Evolutionary conservation across 306 rosid genomes (phyloP).

Genomic region (Medicago arabica): DNA sequence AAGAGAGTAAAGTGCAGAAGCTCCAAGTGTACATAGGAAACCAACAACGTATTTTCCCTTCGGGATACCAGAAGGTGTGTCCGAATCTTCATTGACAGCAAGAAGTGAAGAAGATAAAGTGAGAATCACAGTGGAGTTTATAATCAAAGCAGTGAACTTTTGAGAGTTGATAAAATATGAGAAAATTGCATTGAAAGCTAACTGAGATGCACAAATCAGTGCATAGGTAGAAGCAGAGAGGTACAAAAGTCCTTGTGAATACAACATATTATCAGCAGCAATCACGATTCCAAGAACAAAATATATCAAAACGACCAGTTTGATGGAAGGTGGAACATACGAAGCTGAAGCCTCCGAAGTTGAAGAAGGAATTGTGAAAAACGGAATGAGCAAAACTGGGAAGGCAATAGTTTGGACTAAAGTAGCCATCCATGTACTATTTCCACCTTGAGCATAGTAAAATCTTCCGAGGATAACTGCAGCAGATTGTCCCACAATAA

Average conservation of each 20-base stretch:
- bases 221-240: constrained; percentile 94
- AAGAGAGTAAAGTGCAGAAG: constrained; percentile 83
- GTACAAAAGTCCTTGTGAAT: constrained; percentile 80
- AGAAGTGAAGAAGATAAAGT: constrained; percentile 76
- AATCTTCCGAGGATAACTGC: constrained; percentile 91
- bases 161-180: constrained; percentile 86
- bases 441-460: constrained; percentile 89
- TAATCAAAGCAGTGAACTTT: constrained; percentile 74
- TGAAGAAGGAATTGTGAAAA: constrained; percentile 59
- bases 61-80: constrained; percentile 57
- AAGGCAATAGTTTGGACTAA: constrained; percentile 87
- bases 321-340: constrained; percentile 46
- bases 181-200: constrained; percentile 88
- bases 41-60: constrained; percentile 57
- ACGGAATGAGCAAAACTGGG: constrained; percentile 70
- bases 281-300: constrained; percentile 65
- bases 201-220: constrained; percentile 80
- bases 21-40: constrained; percentile 77
- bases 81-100: constrained; percentile 72
- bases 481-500: constrained; percentile 76
- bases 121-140: constrained; percentile 73
- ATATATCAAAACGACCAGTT: constrained; percentile 52
- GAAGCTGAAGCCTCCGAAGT: constrained; percentile 50
- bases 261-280: constrained; percentile 84
- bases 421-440: constrained; percentile 94